Evolutionary conservation across 169 alveolate genomes (phyloP).

Genomic region (Plasmodium blacklocki): DNA sequence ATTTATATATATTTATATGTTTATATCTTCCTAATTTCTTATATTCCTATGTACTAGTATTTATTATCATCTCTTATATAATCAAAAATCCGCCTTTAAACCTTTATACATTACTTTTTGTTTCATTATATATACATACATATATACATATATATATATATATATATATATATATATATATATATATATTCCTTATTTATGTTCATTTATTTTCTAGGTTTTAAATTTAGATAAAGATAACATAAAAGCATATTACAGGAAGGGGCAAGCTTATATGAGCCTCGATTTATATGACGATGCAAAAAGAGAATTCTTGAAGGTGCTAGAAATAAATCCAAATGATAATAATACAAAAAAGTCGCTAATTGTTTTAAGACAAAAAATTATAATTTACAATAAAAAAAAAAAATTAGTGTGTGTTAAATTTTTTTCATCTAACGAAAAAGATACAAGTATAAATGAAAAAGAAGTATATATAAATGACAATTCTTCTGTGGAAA

Average conservation of each 20-base stretch:
- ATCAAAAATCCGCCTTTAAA: background rate
- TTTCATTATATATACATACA: background rate
- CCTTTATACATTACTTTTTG: background rate
- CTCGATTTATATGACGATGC: conserved; percentile 57
- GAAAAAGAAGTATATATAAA: background rate
- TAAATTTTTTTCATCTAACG: conserved; percentile 44
- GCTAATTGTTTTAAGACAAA: conserved; percentile 15
- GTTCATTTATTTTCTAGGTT: conserved; percentile 11
- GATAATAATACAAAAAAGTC: conserved; percentile 55
- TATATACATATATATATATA: no score
- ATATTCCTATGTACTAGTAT: background rate
- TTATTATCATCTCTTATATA: background rate
- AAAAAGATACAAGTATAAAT: background rate
- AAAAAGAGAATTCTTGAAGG: conserved; percentile 45
- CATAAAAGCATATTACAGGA: conserved; percentile 66
- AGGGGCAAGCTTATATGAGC: conserved; percentile 75
- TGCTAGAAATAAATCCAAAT: conserved; percentile 30
- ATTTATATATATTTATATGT: background rate
- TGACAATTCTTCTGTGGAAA: conserved; percentile 3
- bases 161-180: no score
- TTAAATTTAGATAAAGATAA: conserved; percentile 53
- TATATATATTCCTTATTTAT: background rate
- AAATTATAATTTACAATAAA: conserved; percentile 40
- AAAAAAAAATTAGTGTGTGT: conserved; percentile 61
- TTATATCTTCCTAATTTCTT: background rate